A percentile compares a stretch with the other conserved stretches of the same genome.
Evolutionary conservation across 257 asterid genomes (phyloP).

Genomic region (Solanum sparsipilum): DNA sequence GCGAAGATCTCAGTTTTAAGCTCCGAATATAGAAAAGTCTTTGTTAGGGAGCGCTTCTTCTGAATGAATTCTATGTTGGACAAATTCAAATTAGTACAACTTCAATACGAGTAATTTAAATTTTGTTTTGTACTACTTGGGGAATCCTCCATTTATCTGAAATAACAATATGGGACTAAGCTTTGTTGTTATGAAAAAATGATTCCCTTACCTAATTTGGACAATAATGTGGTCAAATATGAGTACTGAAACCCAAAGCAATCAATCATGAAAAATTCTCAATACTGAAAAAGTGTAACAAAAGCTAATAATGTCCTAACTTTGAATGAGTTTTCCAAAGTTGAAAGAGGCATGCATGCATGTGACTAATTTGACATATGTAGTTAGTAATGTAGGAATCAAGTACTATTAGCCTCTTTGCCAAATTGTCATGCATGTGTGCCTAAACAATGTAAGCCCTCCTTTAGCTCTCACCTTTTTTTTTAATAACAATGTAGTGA

Average conservation of each 20-base stretch:
- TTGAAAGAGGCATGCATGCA: not conserved
- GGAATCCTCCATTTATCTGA: not conserved
- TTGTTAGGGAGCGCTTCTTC: too few relatives aligned
- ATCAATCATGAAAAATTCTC: not conserved
- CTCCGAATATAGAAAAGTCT: too few relatives aligned
- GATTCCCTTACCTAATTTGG: not conserved
- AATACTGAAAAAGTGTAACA: not conserved
- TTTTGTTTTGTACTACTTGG: not conserved
- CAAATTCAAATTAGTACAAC: too few relatives aligned
- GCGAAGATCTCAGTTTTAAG: too few relatives aligned
- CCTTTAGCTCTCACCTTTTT: not conserved
- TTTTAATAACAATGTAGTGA: not conserved
- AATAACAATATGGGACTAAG: not conserved
- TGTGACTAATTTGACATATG: not conserved
- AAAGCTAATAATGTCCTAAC: not conserved
- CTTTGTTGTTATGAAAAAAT: not conserved
- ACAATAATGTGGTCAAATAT: not conserved
- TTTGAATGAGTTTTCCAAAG: not conserved
- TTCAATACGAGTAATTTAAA: too few relatives aligned
- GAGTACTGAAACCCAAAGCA: not conserved
- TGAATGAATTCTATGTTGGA: too few relatives aligned
- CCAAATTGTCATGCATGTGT: not conserved
- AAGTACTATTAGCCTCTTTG: not conserved
- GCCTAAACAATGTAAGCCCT: not conserved
- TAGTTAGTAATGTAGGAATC: not conserved